A percentile compares a stretch with the other conserved stretches of the same genome.
These are phyloP conservation scores for Aspergillus pseudoterreus DNA, from an alignment of 2,329 filamentous ascomycete species.

Conservation along the genomic window DNA sequence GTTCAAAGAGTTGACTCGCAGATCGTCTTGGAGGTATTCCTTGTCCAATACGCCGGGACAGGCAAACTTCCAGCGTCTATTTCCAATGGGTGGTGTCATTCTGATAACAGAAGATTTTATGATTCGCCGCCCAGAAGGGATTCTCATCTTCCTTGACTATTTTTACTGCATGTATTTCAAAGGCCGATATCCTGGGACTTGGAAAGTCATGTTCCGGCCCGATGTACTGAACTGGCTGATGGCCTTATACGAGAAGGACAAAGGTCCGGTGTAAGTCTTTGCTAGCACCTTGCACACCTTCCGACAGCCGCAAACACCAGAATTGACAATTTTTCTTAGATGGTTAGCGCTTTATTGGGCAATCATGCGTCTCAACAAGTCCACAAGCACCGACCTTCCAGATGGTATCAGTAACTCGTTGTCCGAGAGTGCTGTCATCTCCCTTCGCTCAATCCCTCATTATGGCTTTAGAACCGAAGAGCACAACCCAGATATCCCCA, in stretches of 20 bases:
- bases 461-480: constrained; percentile 27
- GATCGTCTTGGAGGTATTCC: constrained; percentile 35
- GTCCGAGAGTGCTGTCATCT: constrained; percentile 26
- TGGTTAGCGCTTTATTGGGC: constrained; percentile 25
- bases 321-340: constrained; percentile 5
- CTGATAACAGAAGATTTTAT: constrained; percentile 42
- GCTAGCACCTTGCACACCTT: background rate
- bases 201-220: constrained; percentile 39
- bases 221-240: constrained; percentile 33
- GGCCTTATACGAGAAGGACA: constrained; percentile 10
- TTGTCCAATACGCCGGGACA: constrained; percentile 21
- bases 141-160: constrained; percentile 27
- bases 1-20: constrained; percentile 15
- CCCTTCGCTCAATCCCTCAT: constrained; percentile 20
- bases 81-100: constrained; percentile 35
- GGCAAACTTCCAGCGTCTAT: constrained; percentile 33
- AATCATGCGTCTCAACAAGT: constrained; percentile 19
- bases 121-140: constrained; percentile 23
- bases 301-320: background rate
- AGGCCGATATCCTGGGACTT: constrained; percentile 24
- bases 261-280: constrained; percentile 18
- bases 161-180: constrained; percentile 30
- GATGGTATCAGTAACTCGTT: constrained; percentile 21
- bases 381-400: constrained; percentile 12
- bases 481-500: constrained; percentile 20